Evolutionary conservation across 305 asterid genomes (phyloP).

Genomic region (Stenogyne calaminthoides): DNA sequence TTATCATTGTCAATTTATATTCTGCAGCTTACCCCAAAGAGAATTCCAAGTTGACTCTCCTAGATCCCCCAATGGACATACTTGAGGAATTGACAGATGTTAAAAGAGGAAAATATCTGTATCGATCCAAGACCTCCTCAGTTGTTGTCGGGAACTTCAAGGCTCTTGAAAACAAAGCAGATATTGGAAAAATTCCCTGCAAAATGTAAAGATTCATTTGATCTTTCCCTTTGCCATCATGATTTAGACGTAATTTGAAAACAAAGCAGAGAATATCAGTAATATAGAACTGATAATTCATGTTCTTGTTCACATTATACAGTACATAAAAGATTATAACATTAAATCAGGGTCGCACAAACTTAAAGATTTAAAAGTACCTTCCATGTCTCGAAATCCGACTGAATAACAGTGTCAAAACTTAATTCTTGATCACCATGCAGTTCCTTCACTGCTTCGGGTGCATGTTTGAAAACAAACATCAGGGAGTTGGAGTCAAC

Average conservation of each 20-base stretch:
- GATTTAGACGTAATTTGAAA: slow-evolving; percentile 6
- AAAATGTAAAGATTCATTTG: slow-evolving; percentile 23
- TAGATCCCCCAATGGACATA: slow-evolving; percentile 50
- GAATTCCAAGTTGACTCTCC: slow-evolving; percentile 74
- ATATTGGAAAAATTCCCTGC: slow-evolving; percentile 90
- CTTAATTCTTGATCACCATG: slow-evolving; percentile 54
- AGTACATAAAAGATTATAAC: not conserved
- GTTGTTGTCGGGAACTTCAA: slow-evolving; percentile 66
- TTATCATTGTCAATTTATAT: not conserved
- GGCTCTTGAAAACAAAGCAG: slow-evolving; percentile 70
- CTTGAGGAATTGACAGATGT: slow-evolving; percentile 41
- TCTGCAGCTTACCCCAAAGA: slow-evolving; percentile 65
- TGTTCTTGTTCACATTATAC: not conserved
- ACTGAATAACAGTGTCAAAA: slow-evolving; percentile 49
- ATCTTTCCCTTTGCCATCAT: slow-evolving; percentile 16
- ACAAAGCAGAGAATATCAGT: not conserved
- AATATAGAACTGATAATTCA: not conserved
- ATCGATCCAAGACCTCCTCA: slow-evolving; percentile 55
- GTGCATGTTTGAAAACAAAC: slow-evolving; percentile 86
- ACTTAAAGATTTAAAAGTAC: slow-evolving; percentile 40
- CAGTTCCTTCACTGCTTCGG: slow-evolving; percentile 72
- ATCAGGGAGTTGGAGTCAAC: slow-evolving; percentile 86
- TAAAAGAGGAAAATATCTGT: slow-evolving; percentile 58
- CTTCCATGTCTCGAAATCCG: slow-evolving; percentile 71
- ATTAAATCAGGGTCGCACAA: not conserved